A percentile compares a stretch with the other conserved stretches of the same genome.
phyloP scores from a whole-genome alignment of 805 yeast genomes.

The Yamadazyma phyllophila region DNA sequence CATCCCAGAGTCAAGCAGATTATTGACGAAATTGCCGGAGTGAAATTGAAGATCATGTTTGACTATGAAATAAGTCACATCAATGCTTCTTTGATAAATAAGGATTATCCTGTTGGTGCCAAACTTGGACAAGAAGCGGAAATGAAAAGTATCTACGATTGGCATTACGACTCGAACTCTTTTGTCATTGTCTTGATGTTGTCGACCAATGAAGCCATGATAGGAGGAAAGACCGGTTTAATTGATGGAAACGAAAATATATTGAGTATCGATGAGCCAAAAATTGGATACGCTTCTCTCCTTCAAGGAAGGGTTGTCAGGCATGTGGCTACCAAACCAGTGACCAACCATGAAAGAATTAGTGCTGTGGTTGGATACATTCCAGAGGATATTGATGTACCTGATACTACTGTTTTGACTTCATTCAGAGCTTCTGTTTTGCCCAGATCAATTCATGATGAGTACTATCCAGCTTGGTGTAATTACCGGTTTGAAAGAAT shows the following conservation, averaged over 20 bases:
- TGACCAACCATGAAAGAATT: conserved; percentile 38
- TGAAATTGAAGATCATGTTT: conserved; percentile 25
- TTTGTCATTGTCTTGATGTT: conserved; percentile 17
- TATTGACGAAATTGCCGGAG: conserved; percentile 24
- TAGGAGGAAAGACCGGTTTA: conserved; percentile 17
- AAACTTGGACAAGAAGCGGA: conserved; percentile 6
- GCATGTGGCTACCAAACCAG: conserved; percentile 23
- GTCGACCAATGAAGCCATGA: conserved; percentile 15
- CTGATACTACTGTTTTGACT: conserved; percentile 38
- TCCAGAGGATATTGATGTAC: conserved; percentile 35
- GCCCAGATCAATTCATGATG: conserved; percentile 28
- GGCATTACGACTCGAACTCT: conserved; percentile 19
- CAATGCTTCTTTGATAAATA: conserved; percentile 20
- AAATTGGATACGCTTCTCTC: conserved; percentile 21
- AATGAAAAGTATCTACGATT: conserved; percentile 13
- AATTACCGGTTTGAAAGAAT: conserved; percentile 27
- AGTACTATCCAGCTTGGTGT: conserved; percentile 32
- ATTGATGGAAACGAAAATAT: conserved; percentile 16
- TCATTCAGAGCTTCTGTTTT: conserved; percentile 41
- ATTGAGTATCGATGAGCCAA: conserved; percentile 18
- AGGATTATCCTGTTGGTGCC: conserved; percentile 12
- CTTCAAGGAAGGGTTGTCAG: conserved; percentile 23
- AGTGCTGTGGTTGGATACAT: conserved; percentile 43
- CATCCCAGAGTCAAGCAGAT: conserved; percentile 27
- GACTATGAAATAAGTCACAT: conserved; percentile 29